A percentile compares a stretch with the other conserved stretches of the same genome.
phyloP scores from a whole-genome alignment of 805 yeast species.

The Wickerhamomyces subpelliculosus region DNA sequence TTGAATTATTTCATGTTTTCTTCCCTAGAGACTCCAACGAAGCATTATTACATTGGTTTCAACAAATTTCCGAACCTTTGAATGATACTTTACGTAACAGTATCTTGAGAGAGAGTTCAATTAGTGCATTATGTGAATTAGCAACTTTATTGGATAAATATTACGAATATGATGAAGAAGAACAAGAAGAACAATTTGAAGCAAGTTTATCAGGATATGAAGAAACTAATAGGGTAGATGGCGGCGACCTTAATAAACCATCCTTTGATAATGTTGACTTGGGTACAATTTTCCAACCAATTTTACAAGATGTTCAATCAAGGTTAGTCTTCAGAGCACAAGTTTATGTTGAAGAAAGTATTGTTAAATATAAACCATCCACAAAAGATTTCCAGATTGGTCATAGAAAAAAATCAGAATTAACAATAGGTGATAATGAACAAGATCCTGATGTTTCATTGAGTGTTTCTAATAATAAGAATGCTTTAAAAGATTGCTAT shows the following conservation, averaged over 20 bases:
- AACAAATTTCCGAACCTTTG: slow-evolving; percentile 64
- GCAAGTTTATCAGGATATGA: not conserved
- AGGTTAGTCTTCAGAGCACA: slow-evolving; percentile 77
- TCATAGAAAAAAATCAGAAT: slow-evolving; percentile 24
- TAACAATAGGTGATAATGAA: slow-evolving; percentile 1
- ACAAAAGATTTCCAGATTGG: slow-evolving; percentile 63
- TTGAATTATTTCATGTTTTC: slow-evolving; percentile 45
- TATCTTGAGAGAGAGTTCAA: slow-evolving; percentile 64
- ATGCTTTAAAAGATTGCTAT: slow-evolving; percentile 42
- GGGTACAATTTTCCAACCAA: slow-evolving; percentile 60
- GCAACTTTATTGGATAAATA: slow-evolving; percentile 63
- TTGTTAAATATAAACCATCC: slow-evolving; percentile 59
- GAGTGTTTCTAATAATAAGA: not conserved
- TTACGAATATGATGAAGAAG: slow-evolving; percentile 58
- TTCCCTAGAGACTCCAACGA: slow-evolving; percentile 36
- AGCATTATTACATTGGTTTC: slow-evolving; percentile 50
- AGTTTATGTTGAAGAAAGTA: slow-evolving; percentile 59
- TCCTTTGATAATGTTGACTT: slow-evolving; percentile 30
- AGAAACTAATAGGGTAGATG: too few relatives aligned
- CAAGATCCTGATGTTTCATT: slow-evolving; percentile 4
- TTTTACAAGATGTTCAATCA: slow-evolving; percentile 70
- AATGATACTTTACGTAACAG: slow-evolving; percentile 63
- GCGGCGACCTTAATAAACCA: too few relatives aligned
- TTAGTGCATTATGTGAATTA: slow-evolving; percentile 66
- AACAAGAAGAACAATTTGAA: slow-evolving; percentile 26